These are phyloP conservation scores for Moniliella sp. DNA, from an alignment of 1,284 basidiomycete genomes.

Conservation along the genomic window DNA sequence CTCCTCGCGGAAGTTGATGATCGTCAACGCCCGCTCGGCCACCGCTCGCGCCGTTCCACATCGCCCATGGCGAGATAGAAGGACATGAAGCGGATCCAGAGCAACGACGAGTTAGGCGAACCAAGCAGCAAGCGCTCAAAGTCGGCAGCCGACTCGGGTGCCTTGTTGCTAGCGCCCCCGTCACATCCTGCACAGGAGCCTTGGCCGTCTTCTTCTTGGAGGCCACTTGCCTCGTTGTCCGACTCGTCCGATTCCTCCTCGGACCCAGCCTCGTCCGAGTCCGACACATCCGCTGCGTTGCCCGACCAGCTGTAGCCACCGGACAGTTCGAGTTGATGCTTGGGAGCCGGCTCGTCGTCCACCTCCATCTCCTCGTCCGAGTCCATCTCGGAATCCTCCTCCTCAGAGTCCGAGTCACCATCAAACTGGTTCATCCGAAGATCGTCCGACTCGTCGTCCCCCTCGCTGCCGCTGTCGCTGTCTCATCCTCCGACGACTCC, in stretches of 20 bases:
- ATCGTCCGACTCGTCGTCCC: constrained; percentile 9
- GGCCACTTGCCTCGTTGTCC: constrained; percentile 35
- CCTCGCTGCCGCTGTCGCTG: constrained; percentile 3
- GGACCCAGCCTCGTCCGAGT: constrained; percentile 13
- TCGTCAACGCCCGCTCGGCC: constrained; percentile 60
- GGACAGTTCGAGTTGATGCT: constrained; percentile 33
- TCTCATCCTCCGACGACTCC: constrained; percentile 7
- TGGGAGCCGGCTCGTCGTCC: constrained; percentile 6
- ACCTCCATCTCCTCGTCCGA: constrained; percentile 21
- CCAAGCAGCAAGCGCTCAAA: constrained; percentile 81
- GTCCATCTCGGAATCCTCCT: constrained; percentile 24
- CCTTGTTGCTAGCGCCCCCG: constrained; percentile 20
- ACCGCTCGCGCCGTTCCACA: constrained; percentile 77
- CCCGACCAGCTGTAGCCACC: constrained; percentile 41
- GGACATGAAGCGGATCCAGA: constrained; percentile 99
- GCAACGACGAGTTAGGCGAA: constrained; percentile 88
- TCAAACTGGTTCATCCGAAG: constrained; percentile 4
- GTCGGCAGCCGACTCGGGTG: constrained; percentile 69
- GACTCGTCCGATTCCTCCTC: constrained; percentile 4
- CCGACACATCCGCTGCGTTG: constrained; percentile 18
- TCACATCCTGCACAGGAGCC: constrained; percentile 19
- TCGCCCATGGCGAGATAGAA: constrained; percentile 89
- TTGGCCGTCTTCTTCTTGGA: constrained; percentile 6
- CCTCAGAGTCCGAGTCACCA: constrained; percentile 8
- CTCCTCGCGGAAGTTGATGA: constrained; percentile 83